These are phyloP conservation scores for Phanerochaete sordida DNA, from an alignment of 768 basidiomycete species.

Conservation along the genomic window DNA sequence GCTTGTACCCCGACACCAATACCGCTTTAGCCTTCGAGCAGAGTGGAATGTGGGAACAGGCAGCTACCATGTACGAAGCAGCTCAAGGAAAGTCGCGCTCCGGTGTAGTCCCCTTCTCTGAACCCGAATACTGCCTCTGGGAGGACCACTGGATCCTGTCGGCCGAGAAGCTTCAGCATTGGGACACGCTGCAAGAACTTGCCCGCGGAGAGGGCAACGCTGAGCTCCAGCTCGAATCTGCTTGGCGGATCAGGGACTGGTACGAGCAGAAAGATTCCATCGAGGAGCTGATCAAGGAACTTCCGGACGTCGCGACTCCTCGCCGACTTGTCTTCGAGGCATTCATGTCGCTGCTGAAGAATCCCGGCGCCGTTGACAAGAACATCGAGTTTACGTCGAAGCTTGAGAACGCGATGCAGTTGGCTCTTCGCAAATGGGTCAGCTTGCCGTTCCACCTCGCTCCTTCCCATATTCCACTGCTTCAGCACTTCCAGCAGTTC, in stretches of 20 bases:
- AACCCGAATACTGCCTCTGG: slow-evolving; percentile 96
- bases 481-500: slow-evolving; percentile 98
- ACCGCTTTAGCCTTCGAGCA: slow-evolving; percentile 88
- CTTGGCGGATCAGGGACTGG: slow-evolving; percentile 96
- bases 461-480: slow-evolving; percentile 87
- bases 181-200: slow-evolving; percentile 93
- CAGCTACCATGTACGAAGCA: slow-evolving; percentile 80
- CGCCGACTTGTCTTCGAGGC: slow-evolving; percentile 98
- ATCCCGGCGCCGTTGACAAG: slow-evolving; percentile 77
- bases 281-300: slow-evolving; percentile 75
- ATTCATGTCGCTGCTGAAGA: slow-evolving; percentile 83
- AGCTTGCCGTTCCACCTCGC: slow-evolving; percentile 83
- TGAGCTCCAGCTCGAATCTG: slow-evolving; percentile 90
- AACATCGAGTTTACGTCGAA: slow-evolving; percentile 85
- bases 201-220: slow-evolving; percentile 86
- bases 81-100: slow-evolving; percentile 84
- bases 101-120: slow-evolving; percentile 84
- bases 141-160: slow-evolving; percentile 99
- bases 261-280: slow-evolving; percentile 70
- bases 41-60: slow-evolving; percentile 95
- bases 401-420: slow-evolving; percentile 94
- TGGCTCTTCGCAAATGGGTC: slow-evolving; percentile 95
- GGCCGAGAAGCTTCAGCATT: slow-evolving; percentile 95
- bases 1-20: slow-evolving; percentile 87
- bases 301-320: slow-evolving; percentile 88